phyloP scores from a whole-genome alignment of 2,329 filamentous ascomycete genomes.

The Leptosphaerulina australis region DNA sequence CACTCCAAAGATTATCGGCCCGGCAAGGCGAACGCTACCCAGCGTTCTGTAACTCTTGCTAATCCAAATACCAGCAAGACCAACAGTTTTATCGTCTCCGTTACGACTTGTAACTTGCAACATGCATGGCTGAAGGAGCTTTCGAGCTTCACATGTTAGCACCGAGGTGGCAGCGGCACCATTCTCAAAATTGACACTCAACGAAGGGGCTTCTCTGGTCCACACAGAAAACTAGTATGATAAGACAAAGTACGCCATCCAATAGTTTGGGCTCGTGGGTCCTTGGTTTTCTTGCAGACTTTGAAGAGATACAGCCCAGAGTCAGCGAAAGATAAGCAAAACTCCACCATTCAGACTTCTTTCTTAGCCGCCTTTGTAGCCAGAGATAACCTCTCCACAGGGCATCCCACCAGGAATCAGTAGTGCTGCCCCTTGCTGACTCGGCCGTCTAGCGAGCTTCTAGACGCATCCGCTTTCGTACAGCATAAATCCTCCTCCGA shows the following conservation, averaged over 20 bases:
- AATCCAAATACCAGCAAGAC: conserved; percentile 5
- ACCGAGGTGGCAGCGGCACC: conserved; percentile 2
- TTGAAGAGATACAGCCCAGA: conserved; percentile 16
- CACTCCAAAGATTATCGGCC: conserved; percentile 16
- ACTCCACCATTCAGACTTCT: conserved; percentile 20
- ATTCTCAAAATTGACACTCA: conserved; percentile 15
- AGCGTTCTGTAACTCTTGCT: conserved; percentile 5
- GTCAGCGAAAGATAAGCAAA: conserved; percentile 27
- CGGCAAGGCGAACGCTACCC: conserved; percentile 11
- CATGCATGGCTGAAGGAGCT: conserved; percentile 6
- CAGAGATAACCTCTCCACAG: conserved; percentile 11
- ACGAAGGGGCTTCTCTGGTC: conserved; percentile 13
- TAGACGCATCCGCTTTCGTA: conserved; percentile 27
- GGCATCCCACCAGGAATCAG: conserved; percentile 4
- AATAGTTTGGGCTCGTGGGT: conserved; percentile 15
- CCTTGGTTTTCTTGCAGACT: conserved; percentile 22
- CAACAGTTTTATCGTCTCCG: conserved; percentile 5
- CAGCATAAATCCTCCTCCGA: conserved; percentile 19
- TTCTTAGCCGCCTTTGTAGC: conserved; percentile 10
- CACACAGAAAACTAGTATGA: conserved; percentile 27
- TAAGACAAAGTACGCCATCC: conserved; percentile 18
- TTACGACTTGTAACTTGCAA: conserved; percentile 10
- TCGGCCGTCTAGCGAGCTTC: conserved; percentile 31
- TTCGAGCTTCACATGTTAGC: conserved; percentile 4
- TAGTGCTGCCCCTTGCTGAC: conserved; percentile 25